phyloP scores from a whole-genome alignment of 2,329 filamentous ascomycete species.

The Monosporascus sp. region DNA sequence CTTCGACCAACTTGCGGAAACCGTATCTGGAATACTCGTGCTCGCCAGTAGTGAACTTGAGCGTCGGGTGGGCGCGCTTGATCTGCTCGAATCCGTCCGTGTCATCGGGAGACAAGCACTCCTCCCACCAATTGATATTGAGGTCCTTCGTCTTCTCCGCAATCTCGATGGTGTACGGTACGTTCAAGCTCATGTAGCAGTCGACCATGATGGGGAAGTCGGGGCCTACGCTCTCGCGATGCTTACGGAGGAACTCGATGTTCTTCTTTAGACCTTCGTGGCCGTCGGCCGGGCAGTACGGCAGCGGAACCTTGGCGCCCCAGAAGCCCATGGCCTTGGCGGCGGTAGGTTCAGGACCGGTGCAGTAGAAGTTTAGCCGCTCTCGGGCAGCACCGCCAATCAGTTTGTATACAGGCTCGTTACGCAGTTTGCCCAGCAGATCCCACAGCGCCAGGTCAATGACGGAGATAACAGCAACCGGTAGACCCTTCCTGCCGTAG shows the following conservation, averaged over 20 bases:
- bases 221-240: slow-evolving; percentile 77
- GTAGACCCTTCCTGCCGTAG: slow-evolving; percentile 88
- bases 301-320: slow-evolving; percentile 84
- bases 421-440: slow-evolving; percentile 81
- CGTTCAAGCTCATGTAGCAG: slow-evolving; percentile 95
- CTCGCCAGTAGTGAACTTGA: slow-evolving; percentile 94
- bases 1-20: slow-evolving; percentile 90
- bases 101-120: slow-evolving; percentile 86
- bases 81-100: slow-evolving; percentile 84
- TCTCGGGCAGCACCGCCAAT: slow-evolving; percentile 87
- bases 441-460: slow-evolving; percentile 94
- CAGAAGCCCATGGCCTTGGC: slow-evolving; percentile 85
- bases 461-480: slow-evolving; percentile 86
- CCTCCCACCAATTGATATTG: slow-evolving; percentile 96
- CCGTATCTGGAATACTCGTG: slow-evolving; percentile 93
- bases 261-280: slow-evolving; percentile 80
- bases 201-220: slow-evolving; percentile 93
- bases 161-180: slow-evolving; percentile 86
- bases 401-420: slow-evolving; percentile 90
- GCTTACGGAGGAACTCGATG: slow-evolving; percentile 78
- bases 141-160: slow-evolving; percentile 78
- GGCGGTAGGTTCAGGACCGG: slow-evolving; percentile 74
- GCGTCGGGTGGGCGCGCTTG: slow-evolving; percentile 81
- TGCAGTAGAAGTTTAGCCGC: slow-evolving; percentile 88
- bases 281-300: slow-evolving; percentile 85